Evolutionary conservation across 305 asterid genomes (phyloP), one percentile per base, ranked within the genome.

Genomic region (Lippia alba): DNA sequence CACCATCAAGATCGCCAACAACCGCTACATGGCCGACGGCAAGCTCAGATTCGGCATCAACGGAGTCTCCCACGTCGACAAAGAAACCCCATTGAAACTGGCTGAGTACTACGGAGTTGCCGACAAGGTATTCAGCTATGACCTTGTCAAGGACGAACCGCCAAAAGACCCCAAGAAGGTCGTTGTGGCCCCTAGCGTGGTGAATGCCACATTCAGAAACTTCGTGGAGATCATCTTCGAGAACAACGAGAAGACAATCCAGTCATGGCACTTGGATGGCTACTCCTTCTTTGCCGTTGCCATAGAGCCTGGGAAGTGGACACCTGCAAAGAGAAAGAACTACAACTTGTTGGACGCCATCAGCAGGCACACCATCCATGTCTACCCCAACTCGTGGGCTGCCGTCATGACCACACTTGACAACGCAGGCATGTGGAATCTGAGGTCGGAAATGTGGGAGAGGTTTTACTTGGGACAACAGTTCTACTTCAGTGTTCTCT

Each of bases 391-490:
- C 45, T 88, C 96, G 0, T 92, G 96, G 98, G 89, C 96, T 0
- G 94, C 92, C 0, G 41, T 92, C 62, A 71, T 88, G 94, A 79
- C 89, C 6, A 84, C 96, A 1, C 75, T 88, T 4, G 96, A 92
- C 84, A 92, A 92, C 18, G 96, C 96, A 0, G 98, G 98, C 5
- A 78, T 90, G 94, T 90, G 96, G 98, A 92, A 84, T 67, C 55
- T 92, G 18, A 85, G 96, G 78, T 85, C 96, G 0, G 90, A 81
- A 1, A 85, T 84, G 91, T 65, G 81, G 88, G 96, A 84, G 72
- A 86, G 91, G 66, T 17, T 81, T 0, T 92, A 92, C 64, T 65
- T 92, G 78, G 98, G 96, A 54, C 92, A 92, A n/a, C 96, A 92
- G 46, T 50, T 90, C 41, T 92, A 92, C 77, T 30, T 88, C 14